A percentile compares a stretch with the other conserved stretches of the same genome.
Evolutionary conservation across 331 rosid genomes (phyloP).

Genomic region (Arachis monticola): DNA sequence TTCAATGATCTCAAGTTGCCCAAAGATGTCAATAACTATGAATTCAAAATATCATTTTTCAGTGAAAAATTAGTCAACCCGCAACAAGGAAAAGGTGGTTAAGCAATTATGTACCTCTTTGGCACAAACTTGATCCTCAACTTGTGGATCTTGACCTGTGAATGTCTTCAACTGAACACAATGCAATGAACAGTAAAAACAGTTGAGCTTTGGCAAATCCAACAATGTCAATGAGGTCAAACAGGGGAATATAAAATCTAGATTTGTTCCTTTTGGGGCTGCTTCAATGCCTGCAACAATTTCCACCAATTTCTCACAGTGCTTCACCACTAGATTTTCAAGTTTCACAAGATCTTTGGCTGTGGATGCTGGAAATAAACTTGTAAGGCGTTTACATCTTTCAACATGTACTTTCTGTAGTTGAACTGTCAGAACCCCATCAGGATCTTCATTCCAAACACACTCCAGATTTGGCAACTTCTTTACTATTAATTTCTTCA

Average conservation of each 20-base stretch:
- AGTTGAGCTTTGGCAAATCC: background rate
- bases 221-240: background rate
- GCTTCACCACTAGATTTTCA: background rate
- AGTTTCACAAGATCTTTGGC: background rate
- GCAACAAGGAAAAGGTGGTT: background rate
- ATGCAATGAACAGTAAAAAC: background rate
- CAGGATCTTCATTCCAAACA: slow-evolving; percentile 25
- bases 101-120: background rate
- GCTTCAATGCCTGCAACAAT: slow-evolving; percentile 12
- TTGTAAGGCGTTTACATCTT: background rate
- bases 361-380: slow-evolving; percentile 26
- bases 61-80: too few relatives aligned
- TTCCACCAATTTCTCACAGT: background rate
- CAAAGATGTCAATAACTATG: too few relatives aligned
- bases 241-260: background rate
- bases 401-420: background rate
- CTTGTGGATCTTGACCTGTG: background rate
- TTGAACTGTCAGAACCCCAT: background rate
- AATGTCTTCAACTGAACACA: background rate
- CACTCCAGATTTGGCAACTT: background rate
- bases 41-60: too few relatives aligned
- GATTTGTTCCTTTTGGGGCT: background rate
- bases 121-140: background rate
- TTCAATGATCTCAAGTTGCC: too few relatives aligned
- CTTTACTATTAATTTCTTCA: background rate